These are phyloP conservation scores for Agaricus subrufescens DNA, from an alignment of 768 basidiomycete genomes.

Conservation along the genomic window DNA sequence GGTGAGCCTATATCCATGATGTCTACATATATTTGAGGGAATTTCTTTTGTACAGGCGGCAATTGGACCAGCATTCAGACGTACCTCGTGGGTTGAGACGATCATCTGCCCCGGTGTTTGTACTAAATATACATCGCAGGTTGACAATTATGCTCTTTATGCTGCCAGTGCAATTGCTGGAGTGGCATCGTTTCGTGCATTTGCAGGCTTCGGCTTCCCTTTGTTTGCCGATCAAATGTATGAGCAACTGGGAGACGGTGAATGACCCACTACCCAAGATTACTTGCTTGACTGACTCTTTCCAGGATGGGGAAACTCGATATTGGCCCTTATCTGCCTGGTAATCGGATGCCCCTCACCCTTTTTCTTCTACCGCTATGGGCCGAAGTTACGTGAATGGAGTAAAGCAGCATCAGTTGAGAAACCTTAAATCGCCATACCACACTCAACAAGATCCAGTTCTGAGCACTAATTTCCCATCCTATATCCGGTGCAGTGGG, in stretches of 20 bases:
- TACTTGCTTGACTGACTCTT: neutral
- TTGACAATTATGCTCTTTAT: conserved; percentile 62
- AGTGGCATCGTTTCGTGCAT: conserved; percentile 46
- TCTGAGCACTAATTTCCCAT: neutral
- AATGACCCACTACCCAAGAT: conserved; percentile 4
- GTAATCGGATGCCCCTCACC: conserved; percentile 49
- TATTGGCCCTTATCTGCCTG: conserved; percentile 49
- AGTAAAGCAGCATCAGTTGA: conserved; percentile 32
- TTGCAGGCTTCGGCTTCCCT: conserved; percentile 62
- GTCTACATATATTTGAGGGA: too few relatives aligned
- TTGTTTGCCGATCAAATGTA: conserved; percentile 60
- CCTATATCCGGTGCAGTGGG: neutral
- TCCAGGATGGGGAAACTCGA: conserved; percentile 50
- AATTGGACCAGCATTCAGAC: conserved; percentile 48
- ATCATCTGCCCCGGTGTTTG: conserved; percentile 11
- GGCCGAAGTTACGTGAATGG: conserved; percentile 29
- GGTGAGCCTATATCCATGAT: conserved; percentile 22
- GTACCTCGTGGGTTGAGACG: conserved; percentile 44
- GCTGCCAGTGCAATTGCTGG: conserved; percentile 66
- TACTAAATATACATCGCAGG: conserved; percentile 35
- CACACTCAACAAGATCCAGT: neutral
- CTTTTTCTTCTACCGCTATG: conserved; percentile 36
- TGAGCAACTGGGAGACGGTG: conserved; percentile 39
- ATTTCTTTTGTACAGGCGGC: conserved; percentile 17
- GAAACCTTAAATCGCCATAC: conserved; percentile 6